Conservation (phyloP, 208 protist genomes). For the Crithidia sp. region DNA sequence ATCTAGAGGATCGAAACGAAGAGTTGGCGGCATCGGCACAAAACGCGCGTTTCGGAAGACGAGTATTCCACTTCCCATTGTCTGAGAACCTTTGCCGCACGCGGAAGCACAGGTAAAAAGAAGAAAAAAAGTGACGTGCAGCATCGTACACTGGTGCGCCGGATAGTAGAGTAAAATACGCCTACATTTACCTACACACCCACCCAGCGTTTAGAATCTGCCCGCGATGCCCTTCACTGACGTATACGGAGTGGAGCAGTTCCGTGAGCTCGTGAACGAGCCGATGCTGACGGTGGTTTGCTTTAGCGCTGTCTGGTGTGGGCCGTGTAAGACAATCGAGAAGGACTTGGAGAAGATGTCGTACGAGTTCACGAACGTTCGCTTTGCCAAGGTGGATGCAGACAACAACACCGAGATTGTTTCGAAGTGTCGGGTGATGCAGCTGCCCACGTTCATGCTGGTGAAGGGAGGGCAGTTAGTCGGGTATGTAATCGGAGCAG, state of each 20-base stretch:
- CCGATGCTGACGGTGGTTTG: constrained; percentile 64
- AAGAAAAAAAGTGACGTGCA: background rate
- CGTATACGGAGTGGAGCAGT: constrained; percentile 75
- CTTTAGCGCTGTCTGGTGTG: constrained; percentile 86
- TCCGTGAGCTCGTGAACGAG: constrained; percentile 72
- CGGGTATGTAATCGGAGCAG: constrained; percentile 81
- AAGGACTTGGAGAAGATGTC: constrained; percentile 77
- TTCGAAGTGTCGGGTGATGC: constrained; percentile 69
- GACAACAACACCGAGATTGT: constrained; percentile 87
- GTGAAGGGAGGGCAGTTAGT: constrained; percentile 55
- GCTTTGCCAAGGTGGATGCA: constrained; percentile 77
- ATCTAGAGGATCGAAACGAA: constrained; percentile 1
- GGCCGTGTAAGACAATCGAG: constrained; percentile 80
- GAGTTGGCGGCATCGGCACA: no score
- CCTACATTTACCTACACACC: no score
- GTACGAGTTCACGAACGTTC: constrained; percentile 73
- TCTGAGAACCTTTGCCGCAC: no score
- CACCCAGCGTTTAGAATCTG: no score
- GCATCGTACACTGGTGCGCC: background rate
- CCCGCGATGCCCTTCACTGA: constrained; percentile 70
- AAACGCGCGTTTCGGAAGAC: no score
- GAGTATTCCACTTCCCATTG: no score
- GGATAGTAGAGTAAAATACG: no score
- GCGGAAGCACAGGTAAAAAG: background rate
- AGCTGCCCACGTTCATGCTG: constrained; percentile 87